Base-by-base conservation (phyloP, 768 basidiomycete genomes). In the Daedaleopsis sinensis region DNA sequence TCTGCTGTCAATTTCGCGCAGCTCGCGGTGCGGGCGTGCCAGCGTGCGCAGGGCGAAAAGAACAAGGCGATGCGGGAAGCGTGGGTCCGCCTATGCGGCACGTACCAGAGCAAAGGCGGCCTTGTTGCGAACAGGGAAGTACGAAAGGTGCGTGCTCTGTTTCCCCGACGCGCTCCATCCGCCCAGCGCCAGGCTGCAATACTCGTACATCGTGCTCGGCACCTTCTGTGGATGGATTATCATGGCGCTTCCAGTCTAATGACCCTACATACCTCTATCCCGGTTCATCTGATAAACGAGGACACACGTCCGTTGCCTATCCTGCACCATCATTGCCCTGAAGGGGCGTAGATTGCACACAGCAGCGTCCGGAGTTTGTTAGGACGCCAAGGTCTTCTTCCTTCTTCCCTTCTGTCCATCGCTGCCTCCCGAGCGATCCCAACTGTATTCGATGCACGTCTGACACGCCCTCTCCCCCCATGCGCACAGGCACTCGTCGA, bases 1-100 rank as follows among this genome's bases (percentile, higher is more conserved):
- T 76, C 84, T 0, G 78, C 87, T 7, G 78, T 97, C 61, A 99
- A 97, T 71, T 98, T 96, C 73, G 80, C 90, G 2, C 97, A 99
- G 69, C 83, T 98, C 56, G 93, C 91, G 0, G 84, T 98, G 12
- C 72, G 90, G 55, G 90, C 89, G n/a, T 93, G 92, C 65, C 96
- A 98, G 71, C 85, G 93, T 23, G 89, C 88, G 5, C 86, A 91
- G 58, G 91, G 90, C 3, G 88, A 92, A 18, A 86, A 86, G 68
- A 93, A 87, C 68, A 89, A 88, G 71, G 80, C 80, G 32, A 86
- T 83, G 79, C 82, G 89, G 54, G 92, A 90, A 75, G 88, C 82
- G 59, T 98, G 95, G 95, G 79, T 94, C 48, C 82, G 90, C 32
- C 79, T 97, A 56, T 90, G 89, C 59, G 89, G 89, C 49, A 90